Percentiles rank a stretch among this genome's conserved stretches.
These are phyloP conservation scores for Nicotiana benthamiana DNA, from an alignment of 257 asterid genomes.

Conservation along the genomic window DNA sequence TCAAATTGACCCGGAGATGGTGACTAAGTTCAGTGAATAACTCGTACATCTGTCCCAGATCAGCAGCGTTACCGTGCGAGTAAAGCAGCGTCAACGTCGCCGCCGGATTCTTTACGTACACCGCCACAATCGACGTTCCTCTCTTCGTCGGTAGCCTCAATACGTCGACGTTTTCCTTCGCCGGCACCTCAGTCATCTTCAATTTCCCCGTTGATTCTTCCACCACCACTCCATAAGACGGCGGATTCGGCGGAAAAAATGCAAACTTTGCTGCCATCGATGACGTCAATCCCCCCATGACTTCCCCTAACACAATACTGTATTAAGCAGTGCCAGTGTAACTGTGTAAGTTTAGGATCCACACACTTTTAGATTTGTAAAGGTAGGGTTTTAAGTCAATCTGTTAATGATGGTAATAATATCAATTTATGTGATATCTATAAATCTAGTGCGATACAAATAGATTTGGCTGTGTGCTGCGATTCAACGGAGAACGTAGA, in stretches of 20 bases:
- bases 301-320: background rate
- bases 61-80: constrained; percentile 99
- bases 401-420: background rate
- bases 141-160: constrained; percentile 70
- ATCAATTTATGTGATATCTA: background rate
- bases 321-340: background rate
- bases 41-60: constrained; percentile 94
- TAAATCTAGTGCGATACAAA: background rate
- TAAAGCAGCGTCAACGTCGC: constrained; percentile 73
- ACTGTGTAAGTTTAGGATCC: background rate
- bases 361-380: background rate
- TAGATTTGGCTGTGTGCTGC: constrained; percentile 10
- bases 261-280: constrained; percentile 94
- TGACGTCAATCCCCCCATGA: constrained; percentile 88
- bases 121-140: constrained; percentile 69
- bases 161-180: constrained; percentile 70
- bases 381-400: background rate
- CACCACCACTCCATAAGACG: constrained; percentile 60
- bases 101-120: constrained; percentile 67
- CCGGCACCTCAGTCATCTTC: constrained; percentile 76
- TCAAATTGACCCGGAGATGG: constrained; percentile 79
- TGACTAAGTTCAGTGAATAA: constrained; percentile 79
- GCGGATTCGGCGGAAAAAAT: constrained; percentile 87
- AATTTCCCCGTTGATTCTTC: constrained; percentile 54
- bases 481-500: constrained; percentile 25